These are phyloP conservation scores for Curvularia hawaiiensis DNA, from an alignment of 2,329 filamentous ascomycete genomes.

Conservation along the genomic window DNA sequence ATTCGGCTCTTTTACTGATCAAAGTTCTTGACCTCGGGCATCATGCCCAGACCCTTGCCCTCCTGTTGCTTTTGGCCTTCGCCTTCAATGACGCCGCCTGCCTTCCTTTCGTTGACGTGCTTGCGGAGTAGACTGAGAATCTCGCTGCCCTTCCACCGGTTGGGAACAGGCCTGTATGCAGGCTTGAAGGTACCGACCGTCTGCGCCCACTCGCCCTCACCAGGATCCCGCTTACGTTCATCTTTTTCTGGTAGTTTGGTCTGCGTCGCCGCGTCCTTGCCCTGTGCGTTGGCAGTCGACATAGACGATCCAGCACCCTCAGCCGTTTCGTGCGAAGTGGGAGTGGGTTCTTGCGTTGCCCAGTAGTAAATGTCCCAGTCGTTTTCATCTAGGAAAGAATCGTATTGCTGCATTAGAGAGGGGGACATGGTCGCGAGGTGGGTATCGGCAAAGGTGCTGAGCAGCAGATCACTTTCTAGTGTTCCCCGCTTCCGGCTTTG, in stretches of 20 bases:
- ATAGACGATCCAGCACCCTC: constrained; percentile 56
- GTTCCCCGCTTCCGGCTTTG: constrained; percentile 96
- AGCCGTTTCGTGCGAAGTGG: constrained; percentile 62
- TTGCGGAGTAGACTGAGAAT: constrained; percentile 75
- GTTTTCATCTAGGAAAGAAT: constrained; percentile 95
- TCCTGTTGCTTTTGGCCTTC: constrained; percentile 42
- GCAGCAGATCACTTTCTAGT: constrained; percentile 91
- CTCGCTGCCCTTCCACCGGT: constrained; percentile 82
- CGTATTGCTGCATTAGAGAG: constrained; percentile 80
- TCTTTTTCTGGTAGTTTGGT: constrained; percentile 52
- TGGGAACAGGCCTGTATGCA: constrained; percentile 87
- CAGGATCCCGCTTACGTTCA: constrained; percentile 58
- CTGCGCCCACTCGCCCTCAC: constrained; percentile 89
- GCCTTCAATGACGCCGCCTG: constrained; percentile 57
- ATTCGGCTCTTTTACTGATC: constrained; percentile 35
- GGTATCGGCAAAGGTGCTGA: constrained; percentile 89
- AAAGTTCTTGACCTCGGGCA: constrained; percentile 57
- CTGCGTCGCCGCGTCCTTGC: constrained; percentile 50
- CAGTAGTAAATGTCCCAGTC: constrained; percentile 99
- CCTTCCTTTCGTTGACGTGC: constrained; percentile 77
- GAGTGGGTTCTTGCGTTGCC: constrained; percentile 82
- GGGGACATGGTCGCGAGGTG: constrained; percentile 76
- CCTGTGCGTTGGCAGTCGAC: constrained; percentile 53
- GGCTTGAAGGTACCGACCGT: constrained; percentile 94
- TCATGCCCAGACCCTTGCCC: constrained; percentile 53